Conservation (phyloP, 139 green algal genomes). For the Micromonas commoda region DNA sequence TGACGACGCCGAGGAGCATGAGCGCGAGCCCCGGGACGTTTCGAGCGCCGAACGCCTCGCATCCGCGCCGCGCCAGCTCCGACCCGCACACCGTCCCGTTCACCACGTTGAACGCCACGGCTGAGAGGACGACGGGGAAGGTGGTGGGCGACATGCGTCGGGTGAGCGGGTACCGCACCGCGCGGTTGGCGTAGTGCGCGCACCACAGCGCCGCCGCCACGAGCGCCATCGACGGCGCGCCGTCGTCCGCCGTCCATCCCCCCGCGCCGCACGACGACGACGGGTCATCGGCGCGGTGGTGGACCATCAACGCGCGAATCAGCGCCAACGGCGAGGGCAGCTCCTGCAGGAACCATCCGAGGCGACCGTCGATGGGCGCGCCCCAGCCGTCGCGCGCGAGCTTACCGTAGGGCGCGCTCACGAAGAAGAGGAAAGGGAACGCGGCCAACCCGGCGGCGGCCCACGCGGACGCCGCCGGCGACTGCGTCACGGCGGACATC, state of each 20-base stretch:
- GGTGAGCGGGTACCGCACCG: not conserved
- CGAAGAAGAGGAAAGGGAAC: slow-evolving; percentile 15
- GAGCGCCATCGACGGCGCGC: not conserved
- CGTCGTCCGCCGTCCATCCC: not conserved
- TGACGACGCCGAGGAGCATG: not conserved
- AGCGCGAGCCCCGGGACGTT: not conserved
- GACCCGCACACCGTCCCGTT: not conserved
- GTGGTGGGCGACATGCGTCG: not conserved
- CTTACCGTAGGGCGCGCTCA: slow-evolving; percentile 14
- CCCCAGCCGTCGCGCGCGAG: not conserved
- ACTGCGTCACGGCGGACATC: too few relatives aligned
- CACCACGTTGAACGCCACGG: not conserved
- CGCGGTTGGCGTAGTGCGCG: slow-evolving; percentile 5
- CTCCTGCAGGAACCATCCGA: slow-evolving; percentile 15
- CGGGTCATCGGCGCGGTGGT: too few relatives aligned
- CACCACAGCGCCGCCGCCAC: not conserved
- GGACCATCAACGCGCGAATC: not conserved
- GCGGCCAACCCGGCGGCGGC: not conserved
- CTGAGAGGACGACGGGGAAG: not conserved
- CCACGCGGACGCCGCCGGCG: too few relatives aligned
- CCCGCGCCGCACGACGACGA: slow-evolving; percentile 2
- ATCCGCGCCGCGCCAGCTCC: not conserved
- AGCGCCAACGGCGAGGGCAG: not conserved
- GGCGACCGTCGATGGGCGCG: not conserved
- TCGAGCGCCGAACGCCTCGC: not conserved